A percentile compares a stretch with the other conserved stretches of the same genome.
Conservation (phyloP, 805 yeast species). For the Cyberlindnera saturnus region DNA sequence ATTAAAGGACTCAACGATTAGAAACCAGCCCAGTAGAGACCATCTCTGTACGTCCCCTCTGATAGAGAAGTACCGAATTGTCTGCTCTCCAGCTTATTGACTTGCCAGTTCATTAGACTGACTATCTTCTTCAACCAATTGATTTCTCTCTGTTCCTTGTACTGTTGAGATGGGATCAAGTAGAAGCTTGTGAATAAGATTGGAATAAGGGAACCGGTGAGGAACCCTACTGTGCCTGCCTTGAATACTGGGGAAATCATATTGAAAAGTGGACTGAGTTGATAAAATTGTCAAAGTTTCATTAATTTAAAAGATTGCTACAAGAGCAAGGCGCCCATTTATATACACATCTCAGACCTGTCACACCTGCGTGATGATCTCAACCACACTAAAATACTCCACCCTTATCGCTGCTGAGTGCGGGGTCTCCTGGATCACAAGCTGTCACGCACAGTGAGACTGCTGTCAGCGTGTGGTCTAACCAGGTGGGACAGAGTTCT, state of each 20-base stretch:
- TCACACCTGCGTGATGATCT: too few species aligned
- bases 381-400: too few species aligned
- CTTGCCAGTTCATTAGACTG: conserved; percentile 18
- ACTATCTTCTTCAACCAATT: conserved; percentile 18
- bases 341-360: too few species aligned
- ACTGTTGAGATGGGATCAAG: conserved; percentile 14
- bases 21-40: conserved; percentile 27
- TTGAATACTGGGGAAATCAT: conserved; percentile 10
- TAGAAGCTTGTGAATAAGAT: conserved; percentile 17
- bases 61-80: neutral
- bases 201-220: conserved; percentile 21
- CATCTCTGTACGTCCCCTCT: conserved; percentile 20
- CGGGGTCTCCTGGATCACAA: too few species aligned
- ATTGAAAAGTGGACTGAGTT: neutral
- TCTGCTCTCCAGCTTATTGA: conserved; percentile 8
- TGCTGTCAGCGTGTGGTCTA: too few species aligned
- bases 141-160: conserved; percentile 16
- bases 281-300: neutral
- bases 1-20: conserved; percentile 1
- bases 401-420: too few species aligned
- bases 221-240: conserved; percentile 20
- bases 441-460: too few species aligned
- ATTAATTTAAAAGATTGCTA: too few species aligned
- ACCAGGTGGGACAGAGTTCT: too few species aligned
- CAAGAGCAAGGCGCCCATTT: too few species aligned